Evolutionary conservation across 331 rosid genomes (phyloP), one percentile per base, ranked within the genome.

Genomic region (Stylosanthes scabra): DNA sequence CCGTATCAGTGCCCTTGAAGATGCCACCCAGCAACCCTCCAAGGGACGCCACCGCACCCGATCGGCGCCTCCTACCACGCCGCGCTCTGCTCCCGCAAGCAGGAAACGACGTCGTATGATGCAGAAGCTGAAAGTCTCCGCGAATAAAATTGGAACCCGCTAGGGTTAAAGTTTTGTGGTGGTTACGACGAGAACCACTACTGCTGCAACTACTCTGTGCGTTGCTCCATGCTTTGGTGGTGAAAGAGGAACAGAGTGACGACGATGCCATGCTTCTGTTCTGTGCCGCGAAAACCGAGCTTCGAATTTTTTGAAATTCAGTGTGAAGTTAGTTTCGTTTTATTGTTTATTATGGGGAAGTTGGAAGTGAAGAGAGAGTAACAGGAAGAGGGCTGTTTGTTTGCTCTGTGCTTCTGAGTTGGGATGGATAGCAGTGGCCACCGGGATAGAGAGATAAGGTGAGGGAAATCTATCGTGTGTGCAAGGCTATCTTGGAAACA

Each of bases 21-120:
- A 31, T 31, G 37, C 37, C 37, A 5, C 37, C 37, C 6, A 31
- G 37, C 37, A 31, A 31, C 37, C 37, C 37, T 31, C 99, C 97
- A 20, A 94, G 82, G 11, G 97, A 87, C 16, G 93, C 97, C 15
- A 66, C 82, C 13, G 83, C 78, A 40, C 57, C 74, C 40, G 63
- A 28, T 25, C 61, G 82, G 61, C 78, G 83, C 59, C 68, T 60
- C 59, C 79, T 65, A 15, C 37, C 16, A 14, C 75, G 82, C 11
- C 76, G 73, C 10, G 86, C n/a, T 74, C 65, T 49, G 44, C 82
- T 12, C 5, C 51, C 34, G 37, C 14, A 5, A 59, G 76, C 52
- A 29, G 74, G 39, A 68, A 73, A 46, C 59, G 77, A 44, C 15
- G 57, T 11, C 20, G 57, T 50, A 46, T n/a, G 67, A 50, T 1